A percentile compares a stretch with the other conserved stretches of the same genome.
These are phyloP conservation scores for Lolium rigidum DNA, from an alignment of 176 grass and related monocot genomes.

Conservation along the genomic window DNA sequence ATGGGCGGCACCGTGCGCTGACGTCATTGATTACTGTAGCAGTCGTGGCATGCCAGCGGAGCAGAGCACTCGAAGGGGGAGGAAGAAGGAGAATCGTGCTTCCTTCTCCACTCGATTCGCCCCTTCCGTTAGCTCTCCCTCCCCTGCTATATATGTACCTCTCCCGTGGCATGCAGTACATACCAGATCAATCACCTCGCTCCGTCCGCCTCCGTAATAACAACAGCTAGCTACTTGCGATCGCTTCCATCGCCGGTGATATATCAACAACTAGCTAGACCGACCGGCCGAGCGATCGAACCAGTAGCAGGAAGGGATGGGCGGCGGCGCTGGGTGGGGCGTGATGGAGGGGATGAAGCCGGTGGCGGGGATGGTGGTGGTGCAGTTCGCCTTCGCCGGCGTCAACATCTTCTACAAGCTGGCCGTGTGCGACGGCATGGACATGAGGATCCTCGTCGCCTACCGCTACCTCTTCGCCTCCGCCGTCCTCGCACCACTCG, in stretches of 20 bases:
- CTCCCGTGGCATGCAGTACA: background rate
- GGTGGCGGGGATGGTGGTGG: conserved; percentile 66
- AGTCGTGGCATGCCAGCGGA: background rate
- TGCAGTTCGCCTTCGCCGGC: conserved; percentile 73
- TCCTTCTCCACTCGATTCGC: conserved; percentile 18
- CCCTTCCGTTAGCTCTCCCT: background rate
- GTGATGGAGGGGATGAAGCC: conserved; percentile 55
- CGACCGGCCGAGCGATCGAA: background rate
- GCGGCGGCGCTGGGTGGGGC: background rate
- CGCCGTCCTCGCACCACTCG: conserved; percentile 67
- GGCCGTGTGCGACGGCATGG: conserved; percentile 88
- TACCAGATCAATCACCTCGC: background rate
- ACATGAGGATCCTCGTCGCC: conserved; percentile 72
- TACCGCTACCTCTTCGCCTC: conserved; percentile 87
- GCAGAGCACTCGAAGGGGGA: background rate
- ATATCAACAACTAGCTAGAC: background rate
- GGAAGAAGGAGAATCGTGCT: background rate
- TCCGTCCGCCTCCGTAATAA: background rate
- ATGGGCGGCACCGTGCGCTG: background rate
- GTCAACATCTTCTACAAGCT: conserved; percentile 95
- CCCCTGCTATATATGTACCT: background rate
- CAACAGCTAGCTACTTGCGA: background rate
- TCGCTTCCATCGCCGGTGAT: background rate
- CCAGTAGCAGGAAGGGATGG: background rate
- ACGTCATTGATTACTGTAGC: conserved; percentile 19